Evolutionary conservation across 2,329 filamentous ascomycete genomes (phyloP).

Genomic region (Trichoderma hamatum): DNA sequence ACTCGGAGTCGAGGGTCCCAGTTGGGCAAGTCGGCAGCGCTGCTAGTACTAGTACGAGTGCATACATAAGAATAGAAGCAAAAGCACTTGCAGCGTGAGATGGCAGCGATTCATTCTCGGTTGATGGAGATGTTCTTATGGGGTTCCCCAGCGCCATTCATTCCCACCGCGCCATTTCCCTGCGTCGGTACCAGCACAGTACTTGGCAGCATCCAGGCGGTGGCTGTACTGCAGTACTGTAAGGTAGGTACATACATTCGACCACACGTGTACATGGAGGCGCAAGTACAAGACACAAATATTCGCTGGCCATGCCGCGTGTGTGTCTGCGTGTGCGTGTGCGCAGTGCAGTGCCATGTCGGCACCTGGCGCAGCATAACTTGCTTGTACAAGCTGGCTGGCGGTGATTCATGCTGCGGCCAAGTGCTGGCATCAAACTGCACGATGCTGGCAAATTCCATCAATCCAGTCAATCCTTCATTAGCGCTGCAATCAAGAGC

Average conservation of each 20-base stretch:
- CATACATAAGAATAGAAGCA: background rate
- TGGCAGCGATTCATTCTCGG: background rate
- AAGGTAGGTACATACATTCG: too few relatives aligned
- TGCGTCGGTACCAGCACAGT: background rate
- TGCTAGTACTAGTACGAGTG: conserved; percentile 3
- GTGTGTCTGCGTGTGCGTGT: background rate
- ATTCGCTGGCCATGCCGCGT: background rate
- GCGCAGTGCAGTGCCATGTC: conserved; percentile 16
- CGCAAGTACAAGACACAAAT: background rate
- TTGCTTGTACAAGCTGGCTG: background rate
- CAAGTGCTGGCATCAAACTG: background rate
- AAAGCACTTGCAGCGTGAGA: background rate
- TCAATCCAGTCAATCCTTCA: background rate
- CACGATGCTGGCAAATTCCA: background rate
- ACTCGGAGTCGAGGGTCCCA: conserved; percentile 19
- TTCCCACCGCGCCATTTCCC: background rate
- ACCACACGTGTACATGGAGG: background rate
- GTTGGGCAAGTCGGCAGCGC: conserved; percentile 22
- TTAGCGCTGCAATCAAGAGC: conserved; percentile 8
- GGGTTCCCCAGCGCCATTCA: background rate
- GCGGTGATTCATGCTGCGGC: background rate
- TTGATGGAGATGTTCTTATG: background rate
- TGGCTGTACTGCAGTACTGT: background rate
- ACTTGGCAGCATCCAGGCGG: too few relatives aligned
- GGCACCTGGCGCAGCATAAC: conserved; percentile 2